These are phyloP conservation scores for Scenedesmus sp. DNA, from an alignment of 163 green algal genomes.

Conservation along the genomic window DNA sequence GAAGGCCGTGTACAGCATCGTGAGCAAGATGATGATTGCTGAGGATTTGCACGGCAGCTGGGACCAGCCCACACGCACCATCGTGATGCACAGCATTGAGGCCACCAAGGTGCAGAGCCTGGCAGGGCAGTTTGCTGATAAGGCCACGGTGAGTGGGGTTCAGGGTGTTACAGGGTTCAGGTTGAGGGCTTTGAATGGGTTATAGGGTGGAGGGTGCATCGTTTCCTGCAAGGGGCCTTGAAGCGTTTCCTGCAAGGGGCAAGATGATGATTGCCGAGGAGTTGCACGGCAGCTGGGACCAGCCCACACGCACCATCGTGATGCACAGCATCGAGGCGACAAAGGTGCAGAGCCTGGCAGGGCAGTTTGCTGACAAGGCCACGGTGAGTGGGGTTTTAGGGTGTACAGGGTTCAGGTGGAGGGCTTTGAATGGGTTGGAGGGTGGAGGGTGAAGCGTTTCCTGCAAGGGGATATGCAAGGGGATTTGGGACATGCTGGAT, in stretches of 20 bases:
- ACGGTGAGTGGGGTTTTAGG: background rate
- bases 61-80: slow-evolving; percentile 95
- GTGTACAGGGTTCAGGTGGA: background rate
- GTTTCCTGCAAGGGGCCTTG: slow-evolving; percentile 38
- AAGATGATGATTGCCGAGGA: slow-evolving; percentile 96
- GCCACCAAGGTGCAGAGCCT: slow-evolving; percentile 86
- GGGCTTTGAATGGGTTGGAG: slow-evolving; percentile 51
- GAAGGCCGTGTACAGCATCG: slow-evolving; percentile 83
- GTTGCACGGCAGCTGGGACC: slow-evolving; percentile 93
- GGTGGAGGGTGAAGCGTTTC: background rate
- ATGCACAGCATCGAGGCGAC: slow-evolving; percentile 89
- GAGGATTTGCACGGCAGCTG: slow-evolving; percentile 91
- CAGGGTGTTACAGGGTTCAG: background rate
- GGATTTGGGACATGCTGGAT: no score
- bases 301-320: slow-evolving; percentile 94
- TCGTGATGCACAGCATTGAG: slow-evolving; percentile 94
- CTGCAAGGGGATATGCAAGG: slow-evolving; percentile 38
- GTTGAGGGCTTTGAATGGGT: slow-evolving; percentile 4
- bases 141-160: slow-evolving; percentile 56
- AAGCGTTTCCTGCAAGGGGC: background rate
- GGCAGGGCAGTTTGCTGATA: slow-evolving; percentile 81
- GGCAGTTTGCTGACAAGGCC: slow-evolving; percentile 84
- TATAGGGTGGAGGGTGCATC: slow-evolving; percentile 40
- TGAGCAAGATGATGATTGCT: slow-evolving; percentile 94
- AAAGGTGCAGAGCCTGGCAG: slow-evolving; percentile 85